Conservation (phyloP, 2,329 filamentous ascomycete genomes). For the Xylaria sp. region DNA sequence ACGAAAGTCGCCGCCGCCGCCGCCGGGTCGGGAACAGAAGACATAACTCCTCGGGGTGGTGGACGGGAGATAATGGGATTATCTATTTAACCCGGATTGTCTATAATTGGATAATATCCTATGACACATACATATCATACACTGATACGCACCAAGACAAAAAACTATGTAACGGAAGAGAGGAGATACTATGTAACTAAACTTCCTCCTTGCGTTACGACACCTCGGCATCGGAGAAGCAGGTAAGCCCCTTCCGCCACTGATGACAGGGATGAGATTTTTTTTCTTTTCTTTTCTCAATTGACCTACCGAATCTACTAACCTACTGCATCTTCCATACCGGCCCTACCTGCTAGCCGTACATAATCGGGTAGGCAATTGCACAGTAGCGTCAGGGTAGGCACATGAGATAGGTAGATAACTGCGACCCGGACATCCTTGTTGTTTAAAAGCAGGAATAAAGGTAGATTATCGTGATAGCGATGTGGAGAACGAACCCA, state of each 20-base stretch:
- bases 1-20: background rate
- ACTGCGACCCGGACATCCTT: background rate
- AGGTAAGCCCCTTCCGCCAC: too few relatives aligned
- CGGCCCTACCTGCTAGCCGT: background rate
- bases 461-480: conserved; percentile 4
- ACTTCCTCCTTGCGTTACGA: too few relatives aligned
- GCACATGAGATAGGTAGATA: background rate
- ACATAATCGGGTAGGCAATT: background rate
- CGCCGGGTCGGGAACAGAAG: conserved; percentile 35
- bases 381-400: background rate
- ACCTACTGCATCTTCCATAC: background rate
- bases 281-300: background rate
- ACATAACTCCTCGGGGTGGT: conserved; percentile 27
- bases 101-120: background rate
- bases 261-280: background rate
- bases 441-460: conserved; percentile 12
- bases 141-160: background rate
- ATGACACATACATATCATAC: background rate
- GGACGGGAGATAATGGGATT: background rate
- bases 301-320: background rate
- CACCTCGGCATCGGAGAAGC: too few relatives aligned
- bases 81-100: conserved; percentile 1
- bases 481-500: background rate
- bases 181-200: too few relatives aligned
- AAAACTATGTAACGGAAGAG: background rate